Evolutionary conservation across 768 basidiomycete genomes (phyloP).

Genomic region (Chalciporus pseudorubinellus): DNA sequence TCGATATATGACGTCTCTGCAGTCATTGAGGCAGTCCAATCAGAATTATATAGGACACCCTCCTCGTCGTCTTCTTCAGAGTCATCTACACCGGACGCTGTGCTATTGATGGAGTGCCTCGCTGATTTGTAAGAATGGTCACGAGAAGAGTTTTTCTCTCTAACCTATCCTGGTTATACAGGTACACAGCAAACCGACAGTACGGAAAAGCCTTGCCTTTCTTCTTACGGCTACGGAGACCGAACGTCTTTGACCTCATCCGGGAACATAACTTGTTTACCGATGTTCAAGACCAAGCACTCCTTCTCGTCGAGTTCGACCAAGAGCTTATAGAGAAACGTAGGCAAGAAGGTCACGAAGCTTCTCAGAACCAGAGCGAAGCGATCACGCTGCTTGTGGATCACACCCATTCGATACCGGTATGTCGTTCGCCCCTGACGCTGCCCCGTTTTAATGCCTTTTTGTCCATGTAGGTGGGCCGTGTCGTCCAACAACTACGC

Average conservation of each 20-base stretch:
- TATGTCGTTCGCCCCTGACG: constrained; percentile 35
- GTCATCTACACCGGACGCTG: constrained; percentile 45
- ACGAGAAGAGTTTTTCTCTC: background rate
- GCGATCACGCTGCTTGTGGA: constrained; percentile 88
- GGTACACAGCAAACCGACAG: constrained; percentile 85
- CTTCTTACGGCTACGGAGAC: constrained; percentile 79
- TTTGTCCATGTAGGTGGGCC: constrained; percentile 56
- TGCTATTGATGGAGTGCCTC: constrained; percentile 88
- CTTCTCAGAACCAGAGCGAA: constrained; percentile 53
- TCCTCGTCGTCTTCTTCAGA: constrained; percentile 49
- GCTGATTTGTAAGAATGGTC: constrained; percentile 70
- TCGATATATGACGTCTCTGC: constrained; percentile 87
- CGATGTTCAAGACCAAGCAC: constrained; percentile 89
- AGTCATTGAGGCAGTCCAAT: constrained; percentile 85
- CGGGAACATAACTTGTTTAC: constrained; percentile 92
- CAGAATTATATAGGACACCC: constrained; percentile 66
- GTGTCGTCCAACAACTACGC: constrained; percentile 86
- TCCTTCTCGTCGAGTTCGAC: constrained; percentile 92
- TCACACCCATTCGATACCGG: constrained; percentile 95
- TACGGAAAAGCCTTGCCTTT: constrained; percentile 92
- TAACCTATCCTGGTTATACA: constrained; percentile 28
- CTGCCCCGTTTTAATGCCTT: background rate
- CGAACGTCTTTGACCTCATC: constrained; percentile 93
- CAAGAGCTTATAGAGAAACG: constrained; percentile 74
- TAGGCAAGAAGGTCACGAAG: constrained; percentile 39